A percentile compares a stretch with the other conserved stretches of the same genome.
Evolutionary conservation across 306 rosid species (phyloP).

Genomic region (Echinosophora koreensis): DNA sequence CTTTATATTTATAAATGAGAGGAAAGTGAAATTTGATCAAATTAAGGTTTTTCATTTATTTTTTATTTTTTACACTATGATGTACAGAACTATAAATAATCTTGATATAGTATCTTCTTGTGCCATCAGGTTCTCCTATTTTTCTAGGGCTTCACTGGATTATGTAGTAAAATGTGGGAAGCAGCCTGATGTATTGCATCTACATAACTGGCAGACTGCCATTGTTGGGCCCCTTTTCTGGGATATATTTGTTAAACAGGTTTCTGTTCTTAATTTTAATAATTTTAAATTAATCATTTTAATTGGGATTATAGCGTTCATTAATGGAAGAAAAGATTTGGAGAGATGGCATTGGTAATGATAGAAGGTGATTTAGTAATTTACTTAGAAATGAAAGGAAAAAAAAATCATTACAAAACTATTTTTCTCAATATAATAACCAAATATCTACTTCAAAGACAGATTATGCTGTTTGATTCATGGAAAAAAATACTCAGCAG

Average conservation of each 20-base stretch:
- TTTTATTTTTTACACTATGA: slow-evolving; percentile 9
- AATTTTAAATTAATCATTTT: slow-evolving; percentile 14
- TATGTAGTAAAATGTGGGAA: slow-evolving; percentile 86
- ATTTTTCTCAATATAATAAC: slow-evolving; percentile 8
- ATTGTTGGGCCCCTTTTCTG: slow-evolving; percentile 93
- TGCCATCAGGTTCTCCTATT: slow-evolving; percentile 81
- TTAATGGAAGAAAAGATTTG: slow-evolving; percentile 5
- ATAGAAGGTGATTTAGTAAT: slow-evolving; percentile 1
- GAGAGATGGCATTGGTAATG: neutral
- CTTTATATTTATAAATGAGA: slow-evolving; percentile 5
- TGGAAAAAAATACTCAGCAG: slow-evolving; percentile 15
- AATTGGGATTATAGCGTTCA: neutral
- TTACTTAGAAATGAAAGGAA: neutral
- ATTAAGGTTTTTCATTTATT: slow-evolving; percentile 17
- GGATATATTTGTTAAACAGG: slow-evolving; percentile 88
- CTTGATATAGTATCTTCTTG: slow-evolving; percentile 39
- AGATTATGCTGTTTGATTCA: slow-evolving; percentile 11
- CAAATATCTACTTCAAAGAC: neutral
- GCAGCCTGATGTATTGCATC: slow-evolving; percentile 86
- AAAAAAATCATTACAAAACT: neutral
- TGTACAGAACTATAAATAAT: slow-evolving; percentile 33
- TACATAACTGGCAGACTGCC: slow-evolving; percentile 97
- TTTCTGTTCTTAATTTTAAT: slow-evolving; percentile 37
- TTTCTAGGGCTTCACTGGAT: slow-evolving; percentile 92
- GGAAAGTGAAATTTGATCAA: slow-evolving; percentile 20